phyloP scores from a whole-genome alignment of 2,329 filamentous ascomycete genomes.

The Xylaria sp. region DNA sequence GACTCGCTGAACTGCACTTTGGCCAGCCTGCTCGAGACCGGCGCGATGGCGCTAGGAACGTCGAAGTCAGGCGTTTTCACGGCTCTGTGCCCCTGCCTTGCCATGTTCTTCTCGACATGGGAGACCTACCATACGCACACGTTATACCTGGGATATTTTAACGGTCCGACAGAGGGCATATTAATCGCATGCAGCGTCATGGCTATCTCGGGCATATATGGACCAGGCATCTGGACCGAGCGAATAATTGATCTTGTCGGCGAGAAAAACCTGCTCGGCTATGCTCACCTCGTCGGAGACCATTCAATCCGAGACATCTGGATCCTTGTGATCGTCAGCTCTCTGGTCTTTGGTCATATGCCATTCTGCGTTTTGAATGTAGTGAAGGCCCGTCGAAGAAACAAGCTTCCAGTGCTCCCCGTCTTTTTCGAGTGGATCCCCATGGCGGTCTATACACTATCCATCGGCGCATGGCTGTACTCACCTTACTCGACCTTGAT shows the following conservation, averaged over 20 bases:
- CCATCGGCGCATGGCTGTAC: slow-evolving; percentile 85
- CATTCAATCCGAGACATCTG: slow-evolving; percentile 88
- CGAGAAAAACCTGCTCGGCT: slow-evolving; percentile 60
- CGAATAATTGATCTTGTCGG: slow-evolving; percentile 77
- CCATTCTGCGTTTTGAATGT: slow-evolving; percentile 93
- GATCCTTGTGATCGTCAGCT: slow-evolving; percentile 75
- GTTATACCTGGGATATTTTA: slow-evolving; percentile 94
- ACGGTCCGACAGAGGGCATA: slow-evolving; percentile 94
- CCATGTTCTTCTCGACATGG: slow-evolving; percentile 99
- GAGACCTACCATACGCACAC: slow-evolving; percentile 99
- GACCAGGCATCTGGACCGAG: slow-evolving; percentile 85
- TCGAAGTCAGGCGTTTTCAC: slow-evolving; percentile 90
- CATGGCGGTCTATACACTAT: slow-evolving; percentile 81
- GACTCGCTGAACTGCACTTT: slow-evolving; percentile 98
- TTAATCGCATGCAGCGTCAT: slow-evolving; percentile 89
- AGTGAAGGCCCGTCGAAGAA: slow-evolving; percentile 74
- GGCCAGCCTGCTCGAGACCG: slow-evolving; percentile 88
- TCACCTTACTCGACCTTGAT: slow-evolving; percentile 87
- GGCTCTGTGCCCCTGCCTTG: slow-evolving; percentile 86
- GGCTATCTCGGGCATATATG: slow-evolving; percentile 86
- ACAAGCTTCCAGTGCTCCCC: slow-evolving; percentile 78
- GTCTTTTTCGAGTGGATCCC: slow-evolving; percentile 95
- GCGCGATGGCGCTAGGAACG: slow-evolving; percentile 89
- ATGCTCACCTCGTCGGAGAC: slow-evolving; percentile 71
- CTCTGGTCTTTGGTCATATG: slow-evolving; percentile 78